Base-by-base conservation (phyloP, 495 filamentous ascomycete genomes). In the Glonium stellatum region DNA sequence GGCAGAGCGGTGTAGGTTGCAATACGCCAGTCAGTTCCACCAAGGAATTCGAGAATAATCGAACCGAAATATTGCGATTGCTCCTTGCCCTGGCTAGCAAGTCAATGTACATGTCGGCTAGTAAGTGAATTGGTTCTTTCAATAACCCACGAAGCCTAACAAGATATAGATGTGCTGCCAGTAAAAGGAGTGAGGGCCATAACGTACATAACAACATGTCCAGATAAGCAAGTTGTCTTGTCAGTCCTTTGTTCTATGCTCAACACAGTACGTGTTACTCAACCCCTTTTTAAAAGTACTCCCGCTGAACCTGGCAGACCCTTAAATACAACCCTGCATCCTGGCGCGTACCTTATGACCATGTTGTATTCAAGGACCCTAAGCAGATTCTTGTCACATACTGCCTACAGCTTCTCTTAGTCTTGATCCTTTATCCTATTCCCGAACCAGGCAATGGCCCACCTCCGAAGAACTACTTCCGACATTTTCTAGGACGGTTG, bases 1-100 rank as follows among this genome's bases (percentile, higher is more conserved):
- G 93, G 93, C 90, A 97, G 72, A 97, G 87, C 66, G 93, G 93
- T 23, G 92, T 99, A 49, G 93, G 93, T 1, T 97, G 92, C 74
- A 95, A 95, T 70, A 89, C 87, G 6, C 80, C 89, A 1, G 85
- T 96, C 71, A 87, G 87, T 18, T 89, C 92, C 19, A 95, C 81
- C 41, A 96, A 88, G 72, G 88, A 96, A 60, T 83, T 87, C 50
- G 93, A 99, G 75, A 91, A 80, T 72, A 96, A 96, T 71, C 84
- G 93, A 31, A 89, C 87, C 64, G 93, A 99, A 70, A 85, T 96
- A 25, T 72, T 99, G 60, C 84, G 95, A 36, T 73, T 97, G 63
- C 78, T 99, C 39, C 78, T 99, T 59, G 91, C 90, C 0, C 73
- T 99, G 61, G 84, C 87, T 15, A 87, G 90, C 71, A 91, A 91